phyloP scores from a whole-genome alignment of 768 basidiomycete genomes.

The Calocera viscosa region DNA sequence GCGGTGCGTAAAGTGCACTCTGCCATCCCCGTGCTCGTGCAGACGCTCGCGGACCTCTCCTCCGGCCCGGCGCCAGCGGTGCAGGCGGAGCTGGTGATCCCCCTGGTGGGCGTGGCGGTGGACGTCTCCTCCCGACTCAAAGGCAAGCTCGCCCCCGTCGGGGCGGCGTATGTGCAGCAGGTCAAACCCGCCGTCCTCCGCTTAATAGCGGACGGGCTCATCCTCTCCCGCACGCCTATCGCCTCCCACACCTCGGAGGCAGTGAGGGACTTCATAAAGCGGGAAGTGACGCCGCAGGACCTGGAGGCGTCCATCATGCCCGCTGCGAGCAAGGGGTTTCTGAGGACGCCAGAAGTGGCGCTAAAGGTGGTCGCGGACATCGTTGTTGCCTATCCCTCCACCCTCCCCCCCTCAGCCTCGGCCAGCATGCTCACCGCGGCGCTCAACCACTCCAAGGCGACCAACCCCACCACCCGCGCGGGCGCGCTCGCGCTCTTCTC shows the following conservation, averaged over 20 bases:
- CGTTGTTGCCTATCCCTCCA: constrained; percentile 41
- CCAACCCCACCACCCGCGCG: constrained; percentile 46
- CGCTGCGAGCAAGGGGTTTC: constrained; percentile 61
- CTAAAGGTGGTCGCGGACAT: constrained; percentile 51
- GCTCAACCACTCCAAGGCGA: constrained; percentile 62
- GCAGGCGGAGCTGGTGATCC: constrained; percentile 22
- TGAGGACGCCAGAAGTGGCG: constrained; percentile 70
- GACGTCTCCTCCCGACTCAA: constrained; percentile 62
- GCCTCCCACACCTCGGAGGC: background rate
- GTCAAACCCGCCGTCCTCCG: background rate
- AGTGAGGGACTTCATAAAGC: constrained; percentile 49
- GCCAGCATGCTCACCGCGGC: constrained; percentile 44
- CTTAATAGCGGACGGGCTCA: constrained; percentile 11
- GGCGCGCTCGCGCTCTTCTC: constrained; percentile 49
- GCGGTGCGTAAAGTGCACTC: constrained; percentile 38
- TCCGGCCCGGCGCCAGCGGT: constrained; percentile 33
- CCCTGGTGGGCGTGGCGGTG: constrained; percentile 55
- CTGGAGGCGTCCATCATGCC: constrained; percentile 49
- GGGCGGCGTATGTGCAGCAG: background rate
- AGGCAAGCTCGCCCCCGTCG: background rate
- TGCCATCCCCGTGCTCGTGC: constrained; percentile 33
- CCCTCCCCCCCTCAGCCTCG: constrained; percentile 39
- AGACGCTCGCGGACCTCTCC: constrained; percentile 38
- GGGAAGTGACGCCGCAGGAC: constrained; percentile 39
- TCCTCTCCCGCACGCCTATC: background rate